Evolutionary conservation across 2,329 filamentous ascomycete genomes (phyloP), one percentile per base, ranked within the genome.

Genomic region (Lachnellula arida): DNA sequence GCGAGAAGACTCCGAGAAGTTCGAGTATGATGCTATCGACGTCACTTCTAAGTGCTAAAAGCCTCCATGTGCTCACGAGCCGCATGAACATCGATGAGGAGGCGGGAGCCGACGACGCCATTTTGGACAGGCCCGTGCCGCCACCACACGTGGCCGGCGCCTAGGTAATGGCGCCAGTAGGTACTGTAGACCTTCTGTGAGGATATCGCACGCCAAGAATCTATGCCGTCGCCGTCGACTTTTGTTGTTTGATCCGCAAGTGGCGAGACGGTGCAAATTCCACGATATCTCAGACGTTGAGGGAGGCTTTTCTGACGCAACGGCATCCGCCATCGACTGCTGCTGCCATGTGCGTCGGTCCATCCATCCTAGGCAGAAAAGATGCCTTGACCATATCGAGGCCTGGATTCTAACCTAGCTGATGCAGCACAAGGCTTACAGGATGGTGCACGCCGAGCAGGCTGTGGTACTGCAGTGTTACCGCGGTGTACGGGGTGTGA

Each of bases 11-110:
- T 25, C 73, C 73, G 8, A 75, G 66, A n/a, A 74, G 63, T 61
- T 75, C 72, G 11, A 73, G 56, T 40, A 75, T 67, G 48, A 75
- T 72, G 61, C 72, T 71, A 60, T 75, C 73, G 55, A 73, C 61
- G 56, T 75, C 73, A 58, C 70, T 71, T 37, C 73, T 70, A 19
- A 75, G 70, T 5, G 69, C 65, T 25, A 75, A 63, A 19, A 69
- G 62, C 48, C 70, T 67, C 68, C 70, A 74, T 12, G 68, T 65
- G 58, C 70, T 71, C 14, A 65, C 65, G 48, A 74, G 66, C 40
- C 71, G 68, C 48, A 65, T 52, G 61, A 75, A 74, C 40, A 71
- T 66, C 53, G 72, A 68, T 48, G 73, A 74, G 11, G 72, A 65
- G 49, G 66, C 60, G 52, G 67, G 58, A 56, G 52, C 49, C 15